These are phyloP conservation scores for Panicum hallii DNA, from an alignment of 202 grass and related monocot genomes.

Conservation along the genomic window DNA sequence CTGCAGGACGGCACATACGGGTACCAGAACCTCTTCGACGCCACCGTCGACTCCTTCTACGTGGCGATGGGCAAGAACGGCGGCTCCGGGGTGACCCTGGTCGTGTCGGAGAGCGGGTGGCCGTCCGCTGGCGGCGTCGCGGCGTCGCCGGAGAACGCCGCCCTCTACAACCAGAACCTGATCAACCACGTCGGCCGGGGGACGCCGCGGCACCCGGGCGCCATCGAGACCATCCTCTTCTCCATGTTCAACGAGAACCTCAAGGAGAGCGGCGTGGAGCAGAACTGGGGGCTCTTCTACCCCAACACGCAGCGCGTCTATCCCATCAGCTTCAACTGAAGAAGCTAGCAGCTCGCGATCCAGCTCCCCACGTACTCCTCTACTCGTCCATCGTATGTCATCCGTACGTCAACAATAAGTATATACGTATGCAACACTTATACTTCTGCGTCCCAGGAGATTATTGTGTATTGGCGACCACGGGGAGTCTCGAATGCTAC, in stretches of 20 bases:
- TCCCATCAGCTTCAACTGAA: constrained; percentile 38
- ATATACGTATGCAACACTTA: neutral
- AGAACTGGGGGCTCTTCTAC: constrained; percentile 63
- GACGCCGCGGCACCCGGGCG: constrained; percentile 38
- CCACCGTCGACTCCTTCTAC: constrained; percentile 52
- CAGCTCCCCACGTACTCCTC: neutral
- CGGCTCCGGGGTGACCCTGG: constrained; percentile 30
- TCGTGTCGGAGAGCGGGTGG: constrained; percentile 69
- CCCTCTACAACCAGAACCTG: constrained; percentile 54
- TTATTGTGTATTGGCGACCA: constrained; percentile 1
- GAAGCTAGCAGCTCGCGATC: neutral
- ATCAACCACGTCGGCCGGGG: constrained; percentile 48
- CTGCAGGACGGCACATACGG: neutral
- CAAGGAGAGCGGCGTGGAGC: constrained; percentile 55
- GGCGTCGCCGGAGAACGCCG: constrained; percentile 42
- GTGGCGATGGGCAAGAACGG: constrained; percentile 48
- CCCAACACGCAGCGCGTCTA: constrained; percentile 52
- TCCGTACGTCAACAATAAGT: neutral
- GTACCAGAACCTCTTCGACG: constrained; percentile 63
- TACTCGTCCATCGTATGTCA: neutral
- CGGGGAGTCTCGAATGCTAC: constrained; percentile 22
- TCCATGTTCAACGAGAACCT: constrained; percentile 69
- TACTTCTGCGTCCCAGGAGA: neutral
- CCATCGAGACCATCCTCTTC: constrained; percentile 58
- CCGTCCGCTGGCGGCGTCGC: constrained; percentile 40